Evolutionary conservation across 306 rosid genomes (phyloP), one percentile per base, ranked within the genome.

Genomic region (Vigna angularis): DNA sequence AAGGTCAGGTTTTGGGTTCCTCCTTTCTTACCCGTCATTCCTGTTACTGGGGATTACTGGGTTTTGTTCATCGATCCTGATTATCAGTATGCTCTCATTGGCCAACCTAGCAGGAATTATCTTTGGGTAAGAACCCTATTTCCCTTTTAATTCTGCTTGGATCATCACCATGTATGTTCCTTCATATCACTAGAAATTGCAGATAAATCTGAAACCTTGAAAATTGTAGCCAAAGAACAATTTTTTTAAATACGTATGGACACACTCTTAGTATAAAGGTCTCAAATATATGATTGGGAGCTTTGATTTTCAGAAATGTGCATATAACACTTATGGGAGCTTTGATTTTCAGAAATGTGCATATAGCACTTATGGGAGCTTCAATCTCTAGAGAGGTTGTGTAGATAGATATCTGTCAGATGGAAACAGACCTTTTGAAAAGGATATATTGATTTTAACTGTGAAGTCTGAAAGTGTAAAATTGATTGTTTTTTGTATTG

Each of bases 1-100:
- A 93, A 95, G 71, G 99, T 95, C 70, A 92, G 57, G n/a, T 95
- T 95, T 36, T 93, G 79, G 13, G 87, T 95, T 6, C 99, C 99
- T 70, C 99, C 99, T 0, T 89, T 93, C 12, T 32, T 95, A 53
- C 99, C 99, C 28, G 78, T 95, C 68, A 48, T 95, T 32, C 99
- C 98, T 56, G 85, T 95, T 22, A 9, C 16, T 68, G 98, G 99
- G 0, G 90, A 95, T 76, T 95, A 93, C 85, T 95, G 99, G 99
- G 86, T 95, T 81, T 79, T 95, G 84, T 88, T 0, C 74, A 68
- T 95, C 80, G 95, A 94, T 80, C 69, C 67, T 0, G 92, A 90
- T 75, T 94, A 94, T 82, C 91, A 83, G 26, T 72, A 84, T 77
- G 98, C 92, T 74, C 68, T 94, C 40, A 50, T 94, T 80, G 98